Evolutionary conservation across 176 grass and related monocot species (phyloP), one percentile per base, ranked within the genome.

Genomic region (Bromus sterilis): DNA sequence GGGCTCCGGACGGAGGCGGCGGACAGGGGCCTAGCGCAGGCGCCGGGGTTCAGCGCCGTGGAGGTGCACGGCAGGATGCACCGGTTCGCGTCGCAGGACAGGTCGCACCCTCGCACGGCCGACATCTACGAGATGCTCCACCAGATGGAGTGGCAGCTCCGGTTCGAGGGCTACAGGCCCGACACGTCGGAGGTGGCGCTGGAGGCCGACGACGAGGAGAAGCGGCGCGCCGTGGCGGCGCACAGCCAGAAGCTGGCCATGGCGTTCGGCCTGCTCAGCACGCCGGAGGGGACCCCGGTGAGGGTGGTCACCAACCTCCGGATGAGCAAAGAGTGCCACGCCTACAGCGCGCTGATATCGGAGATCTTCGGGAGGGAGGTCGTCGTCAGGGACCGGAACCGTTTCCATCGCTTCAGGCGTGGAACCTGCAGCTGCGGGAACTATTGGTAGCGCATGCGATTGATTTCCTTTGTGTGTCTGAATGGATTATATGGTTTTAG

Each of bases 231-330:
- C 58, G 25, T 89, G 10, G 46, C 57, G 8, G 83, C 68, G 60
- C 87, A 91, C 66, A 94, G 94, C 78, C 91, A 97, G 82, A 94
- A 97, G 87, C 91, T 97, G 44, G 94, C 94, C 20, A 89, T 94
- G 64, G 94, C 94, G 62, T 97, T 94, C 65, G 87, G 86, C 23
- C 78, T 97, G 55, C 63, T 93, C 26, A 89, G 75, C 58, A 86
- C 85, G 82, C 74, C 84, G 74, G 61, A 91, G 5, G 48, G 82
- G 28, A 46, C 63, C 26, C 69, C 70, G 16, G 87, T 97, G 71
- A 84, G 91, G 76, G 46, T 97, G 30, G 79, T 89, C 11, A 94
- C 87, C 48, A 97, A 92, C 80, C 84, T 97, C 36, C 82, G 94
- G 57, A 97, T 94, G 86, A 85, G 89, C 65, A 84, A 79, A 10